phyloP scores from a whole-genome alignment of 495 filamentous ascomycete genomes.

The Xylaria nigripes region DNA sequence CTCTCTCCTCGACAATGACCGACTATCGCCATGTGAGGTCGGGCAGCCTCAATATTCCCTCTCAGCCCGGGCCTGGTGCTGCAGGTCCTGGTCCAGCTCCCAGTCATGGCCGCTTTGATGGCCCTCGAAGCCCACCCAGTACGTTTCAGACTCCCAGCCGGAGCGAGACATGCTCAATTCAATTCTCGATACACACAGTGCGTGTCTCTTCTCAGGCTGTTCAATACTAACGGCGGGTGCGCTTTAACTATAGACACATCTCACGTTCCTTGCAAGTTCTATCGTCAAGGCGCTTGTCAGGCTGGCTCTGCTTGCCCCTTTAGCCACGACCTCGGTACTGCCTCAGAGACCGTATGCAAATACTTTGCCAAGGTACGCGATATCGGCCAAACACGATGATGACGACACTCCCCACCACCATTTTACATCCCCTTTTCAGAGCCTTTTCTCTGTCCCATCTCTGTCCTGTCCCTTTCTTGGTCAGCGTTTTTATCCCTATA shows the following conservation, averaged over 20 bases:
- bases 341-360: constrained; percentile 84
- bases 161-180: background rate
- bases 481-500: background rate
- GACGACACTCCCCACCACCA: background rate
- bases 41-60: constrained; percentile 46
- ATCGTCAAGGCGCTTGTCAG: constrained; percentile 89
- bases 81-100: constrained; percentile 35
- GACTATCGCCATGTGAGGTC: constrained; percentile 47
- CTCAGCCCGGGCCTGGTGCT: constrained; percentile 32
- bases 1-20: constrained; percentile 27
- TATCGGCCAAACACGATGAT: background rate
- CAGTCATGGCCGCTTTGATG: constrained; percentile 47
- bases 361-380: constrained; percentile 88
- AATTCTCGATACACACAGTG: background rate
- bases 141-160: constrained; percentile 21
- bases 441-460: background rate
- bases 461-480: background rate
- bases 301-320: constrained; percentile 94
- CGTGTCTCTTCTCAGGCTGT: background rate
- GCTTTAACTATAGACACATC: constrained; percentile 63
- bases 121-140: constrained; percentile 79
- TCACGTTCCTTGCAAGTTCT: constrained; percentile 99
- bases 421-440: background rate
- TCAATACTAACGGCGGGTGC: constrained; percentile 3
- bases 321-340: constrained; percentile 75